Evolutionary conservation across 208 protist species (phyloP), one percentile per base, ranked within the genome.

Genomic region (Wallacemonas collosoma): DNA sequence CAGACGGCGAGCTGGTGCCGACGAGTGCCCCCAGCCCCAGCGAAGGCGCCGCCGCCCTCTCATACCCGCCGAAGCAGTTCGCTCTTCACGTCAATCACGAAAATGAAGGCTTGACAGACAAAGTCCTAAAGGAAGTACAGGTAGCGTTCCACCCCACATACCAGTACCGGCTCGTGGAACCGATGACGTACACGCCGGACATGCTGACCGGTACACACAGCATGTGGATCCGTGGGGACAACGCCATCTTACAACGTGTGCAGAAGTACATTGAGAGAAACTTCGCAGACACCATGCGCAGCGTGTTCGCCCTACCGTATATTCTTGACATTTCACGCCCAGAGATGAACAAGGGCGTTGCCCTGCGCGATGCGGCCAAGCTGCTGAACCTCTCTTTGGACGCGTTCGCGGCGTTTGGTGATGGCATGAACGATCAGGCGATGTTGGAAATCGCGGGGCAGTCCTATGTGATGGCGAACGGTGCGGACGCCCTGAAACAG

Each of bases 341-440:
- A 3, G 76, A 76, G 26, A 78, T 88, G 8, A 54, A 85, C 73
- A 94, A 94, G 53, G 83, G 78, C 2, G 68, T 74, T 2, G 86
- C 86, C 17, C 74, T 94, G 76, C 17, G 17, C 9, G 62, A 79
- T 26, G 82, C 90, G 55, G 81, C 78, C 9, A 12, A 76, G 17
- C 47, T 61, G n/a, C 65, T 93, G 17, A 68, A 72, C 17, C 68
- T 94, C 8, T 11, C 44, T 5, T 38, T 65, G 0, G 55, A 62
- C 0, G 75, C 89, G n/a, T 72, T 74, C 2, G 72, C 83, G n/a
- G 86, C 89, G 3, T 91, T 94, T 74, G 89, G 89, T 12, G 85
- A 89, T 58, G 85, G 84, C 38, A 90, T 90, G 85, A 94, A 92
- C 69, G 88, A 93, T 51, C 11, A 76, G 2, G 50, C 72, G 8